Conservation (phyloP, 371 early-diverging fungal genomes). For the Mucor saturninus region DNA sequence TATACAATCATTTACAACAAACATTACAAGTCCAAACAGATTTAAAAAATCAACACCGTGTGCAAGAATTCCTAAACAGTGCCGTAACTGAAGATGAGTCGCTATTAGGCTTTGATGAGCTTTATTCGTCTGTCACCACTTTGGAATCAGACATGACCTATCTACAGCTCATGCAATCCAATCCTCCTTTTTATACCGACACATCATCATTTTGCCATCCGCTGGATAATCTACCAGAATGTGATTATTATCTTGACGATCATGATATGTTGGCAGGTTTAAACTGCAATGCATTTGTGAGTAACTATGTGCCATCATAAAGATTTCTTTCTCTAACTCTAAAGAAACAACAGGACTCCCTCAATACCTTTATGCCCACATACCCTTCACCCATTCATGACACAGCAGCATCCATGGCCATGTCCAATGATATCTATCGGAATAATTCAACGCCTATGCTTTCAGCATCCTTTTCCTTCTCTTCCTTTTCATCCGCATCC, state of each 20-base stretch:
- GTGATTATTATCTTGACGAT: constrained; percentile 7
- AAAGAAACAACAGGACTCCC: neutral
- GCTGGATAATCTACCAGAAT: neutral
- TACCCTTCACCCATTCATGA: constrained; percentile 11
- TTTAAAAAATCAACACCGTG: constrained; percentile 13
- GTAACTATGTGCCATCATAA: neutral
- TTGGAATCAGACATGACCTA: constrained; percentile 12
- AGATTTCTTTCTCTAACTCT: neutral
- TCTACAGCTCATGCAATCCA: constrained; percentile 11
- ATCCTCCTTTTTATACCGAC: constrained; percentile 13
- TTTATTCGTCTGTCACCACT: constrained; percentile 11
- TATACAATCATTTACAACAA: constrained; percentile 15
- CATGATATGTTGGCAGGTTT: constrained; percentile 11
- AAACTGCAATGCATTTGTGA: constrained; percentile 14
- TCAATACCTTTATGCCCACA: constrained; percentile 1
- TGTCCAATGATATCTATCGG: constrained; percentile 2
- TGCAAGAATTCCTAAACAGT: constrained; percentile 13
- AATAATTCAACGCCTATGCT: constrained; percentile 17
- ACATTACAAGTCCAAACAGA: constrained; percentile 21
- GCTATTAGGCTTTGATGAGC: constrained; percentile 10
- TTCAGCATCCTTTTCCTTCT: constrained; percentile 15
- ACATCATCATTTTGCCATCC: constrained; percentile 8
- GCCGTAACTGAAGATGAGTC: constrained; percentile 1
- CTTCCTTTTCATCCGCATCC: constrained; percentile 18
- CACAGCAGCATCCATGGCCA: constrained; percentile 8